These are phyloP conservation scores for Globisporangium nunn DNA, from an alignment of 352 stramenopile species.

Conservation along the genomic window DNA sequence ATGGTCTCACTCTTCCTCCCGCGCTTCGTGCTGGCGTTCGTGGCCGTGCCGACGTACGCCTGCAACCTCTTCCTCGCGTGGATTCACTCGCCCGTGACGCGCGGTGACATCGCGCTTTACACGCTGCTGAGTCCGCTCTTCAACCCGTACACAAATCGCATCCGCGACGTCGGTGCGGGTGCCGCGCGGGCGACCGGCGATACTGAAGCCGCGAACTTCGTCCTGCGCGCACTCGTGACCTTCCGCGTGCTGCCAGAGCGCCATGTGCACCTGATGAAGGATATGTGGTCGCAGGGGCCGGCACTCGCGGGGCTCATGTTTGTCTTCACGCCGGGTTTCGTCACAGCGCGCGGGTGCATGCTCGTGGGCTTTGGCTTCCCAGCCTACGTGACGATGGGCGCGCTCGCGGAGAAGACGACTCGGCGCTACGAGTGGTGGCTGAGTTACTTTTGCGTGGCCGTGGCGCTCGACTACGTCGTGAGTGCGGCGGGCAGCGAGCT, in stretches of 20 bases:
- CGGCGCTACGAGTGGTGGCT: constrained; percentile 87
- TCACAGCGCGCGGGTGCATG: constrained; percentile 66
- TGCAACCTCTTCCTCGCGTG: constrained; percentile 72
- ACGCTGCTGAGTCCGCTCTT: constrained; percentile 55
- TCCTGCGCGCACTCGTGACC: constrained; percentile 60
- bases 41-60: constrained; percentile 45
- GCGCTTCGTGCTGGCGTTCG: constrained; percentile 42
- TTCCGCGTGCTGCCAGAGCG: constrained; percentile 58
- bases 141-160: constrained; percentile 66
- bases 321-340: constrained; percentile 79
- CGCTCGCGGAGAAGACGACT: constrained; percentile 64
- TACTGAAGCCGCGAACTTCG: constrained; percentile 49
- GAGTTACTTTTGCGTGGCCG: constrained; percentile 69
- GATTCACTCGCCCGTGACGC: constrained; percentile 72
- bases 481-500: constrained; percentile 44
- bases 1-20: constrained; percentile 66
- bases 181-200: constrained; percentile 9
- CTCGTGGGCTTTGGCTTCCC: constrained; percentile 80
- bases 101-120: constrained; percentile 68
- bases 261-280: constrained; percentile 62
- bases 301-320: constrained; percentile 75
- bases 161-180: constrained; percentile 30
- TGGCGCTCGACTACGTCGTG: constrained; percentile 66
- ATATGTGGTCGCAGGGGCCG: constrained; percentile 74
- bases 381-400: constrained; percentile 73